Evolutionary conservation across 2,329 filamentous ascomycete genomes (phyloP).

Genomic region (Ceratocystis variospora): DNA sequence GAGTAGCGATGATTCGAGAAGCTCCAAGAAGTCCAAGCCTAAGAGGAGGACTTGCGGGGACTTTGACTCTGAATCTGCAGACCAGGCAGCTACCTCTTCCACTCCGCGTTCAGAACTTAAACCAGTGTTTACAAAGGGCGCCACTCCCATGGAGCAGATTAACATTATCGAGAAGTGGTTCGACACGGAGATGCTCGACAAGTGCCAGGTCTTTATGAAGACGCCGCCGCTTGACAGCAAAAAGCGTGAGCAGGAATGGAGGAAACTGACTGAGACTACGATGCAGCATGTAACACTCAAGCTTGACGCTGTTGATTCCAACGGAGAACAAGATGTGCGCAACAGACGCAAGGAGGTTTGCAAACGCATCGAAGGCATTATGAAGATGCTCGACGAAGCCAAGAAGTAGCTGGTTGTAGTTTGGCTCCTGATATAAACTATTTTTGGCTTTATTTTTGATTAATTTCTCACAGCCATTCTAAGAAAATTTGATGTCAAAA

Average conservation of each 20-base stretch:
- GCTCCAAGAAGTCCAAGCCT: conserved; percentile 31
- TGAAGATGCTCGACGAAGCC: conserved; percentile 48
- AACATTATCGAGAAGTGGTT: conserved; percentile 53
- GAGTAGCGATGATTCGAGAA: conserved; percentile 20
- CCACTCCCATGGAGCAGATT: conserved; percentile 44
- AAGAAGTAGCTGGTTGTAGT: conserved; percentile 21
- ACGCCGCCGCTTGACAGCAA: conserved; percentile 51
- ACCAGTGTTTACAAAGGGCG: not conserved
- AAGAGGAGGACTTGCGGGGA: conserved; percentile 29
- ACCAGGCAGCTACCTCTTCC: not conserved
- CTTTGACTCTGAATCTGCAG: not conserved
- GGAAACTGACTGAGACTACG: conserved; percentile 60
- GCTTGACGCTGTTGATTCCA: conserved; percentile 60
- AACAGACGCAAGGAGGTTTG: conserved; percentile 57
- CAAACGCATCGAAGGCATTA: conserved; percentile 51
- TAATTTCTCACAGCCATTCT: not conserved
- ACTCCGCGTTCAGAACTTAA: not conserved
- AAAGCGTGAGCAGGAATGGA: conserved; percentile 60
- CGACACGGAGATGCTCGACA: conserved; percentile 47
- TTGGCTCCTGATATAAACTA: not conserved
- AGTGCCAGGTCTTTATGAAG: conserved; percentile 47
- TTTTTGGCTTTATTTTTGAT: not conserved
- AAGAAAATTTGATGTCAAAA: not conserved
- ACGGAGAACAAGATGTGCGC: conserved; percentile 52
- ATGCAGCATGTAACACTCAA: conserved; percentile 65